phyloP scores from a whole-genome alignment of 305 asterid genomes.

The Fraxinus latifolia region DNA sequence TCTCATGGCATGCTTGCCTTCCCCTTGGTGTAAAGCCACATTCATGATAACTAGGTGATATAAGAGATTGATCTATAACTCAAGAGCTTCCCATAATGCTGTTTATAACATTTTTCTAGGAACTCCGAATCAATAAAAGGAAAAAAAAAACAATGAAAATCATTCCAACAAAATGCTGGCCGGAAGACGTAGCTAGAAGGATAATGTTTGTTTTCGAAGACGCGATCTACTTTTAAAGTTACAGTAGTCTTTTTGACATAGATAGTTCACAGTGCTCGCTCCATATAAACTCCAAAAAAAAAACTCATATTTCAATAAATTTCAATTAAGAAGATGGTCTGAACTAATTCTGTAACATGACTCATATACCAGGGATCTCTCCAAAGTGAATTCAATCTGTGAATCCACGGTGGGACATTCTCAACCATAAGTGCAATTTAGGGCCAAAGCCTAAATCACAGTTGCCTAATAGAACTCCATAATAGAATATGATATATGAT shows the following conservation, averaged over 20 bases:
- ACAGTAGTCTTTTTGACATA: neutral
- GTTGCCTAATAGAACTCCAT: neutral
- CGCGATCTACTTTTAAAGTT: neutral
- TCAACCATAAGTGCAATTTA: neutral
- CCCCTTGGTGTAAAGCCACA: neutral
- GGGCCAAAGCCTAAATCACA: neutral
- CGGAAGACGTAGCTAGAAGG: neutral
- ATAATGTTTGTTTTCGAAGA: neutral
- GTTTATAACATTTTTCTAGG: neutral
- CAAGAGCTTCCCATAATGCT: neutral
- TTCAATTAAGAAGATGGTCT: neutral
- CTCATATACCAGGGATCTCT: neutral
- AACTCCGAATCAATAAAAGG: neutral
- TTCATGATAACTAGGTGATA: slow-evolving; percentile 1
- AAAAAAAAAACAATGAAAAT: neutral
- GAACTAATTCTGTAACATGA: neutral
- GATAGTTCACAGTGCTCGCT: neutral
- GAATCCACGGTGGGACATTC: neutral
- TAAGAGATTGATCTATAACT: slow-evolving; percentile 1
- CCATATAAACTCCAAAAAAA: neutral
- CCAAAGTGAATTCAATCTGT: neutral
- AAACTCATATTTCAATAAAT: neutral
- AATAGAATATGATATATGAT: neutral
- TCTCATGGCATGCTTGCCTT: slow-evolving; percentile 7
- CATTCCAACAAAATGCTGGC: neutral